phyloP scores from a whole-genome alignment of 2,329 filamentous ascomycete genomes.

The Neonectria faginata region DNA sequence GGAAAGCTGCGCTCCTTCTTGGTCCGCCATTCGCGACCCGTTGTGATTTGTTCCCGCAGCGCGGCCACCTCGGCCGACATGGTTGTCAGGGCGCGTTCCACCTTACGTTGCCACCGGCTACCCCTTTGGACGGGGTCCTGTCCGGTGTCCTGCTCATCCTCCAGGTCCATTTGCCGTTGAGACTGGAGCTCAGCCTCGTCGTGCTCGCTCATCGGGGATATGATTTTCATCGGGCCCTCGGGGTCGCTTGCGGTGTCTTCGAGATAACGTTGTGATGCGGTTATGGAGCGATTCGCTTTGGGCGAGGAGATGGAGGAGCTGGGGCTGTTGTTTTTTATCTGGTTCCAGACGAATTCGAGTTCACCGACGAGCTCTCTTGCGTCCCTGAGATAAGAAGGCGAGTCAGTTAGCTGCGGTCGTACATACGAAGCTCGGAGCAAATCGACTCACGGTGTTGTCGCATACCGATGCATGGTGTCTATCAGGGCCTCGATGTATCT shows the following conservation, averaged over 20 bases:
- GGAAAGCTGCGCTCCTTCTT: slow-evolving; percentile 73
- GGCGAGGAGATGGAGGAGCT: slow-evolving; percentile 70
- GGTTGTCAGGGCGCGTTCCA: slow-evolving; percentile 87
- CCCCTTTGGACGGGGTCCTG: slow-evolving; percentile 47
- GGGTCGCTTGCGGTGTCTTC: slow-evolving; percentile 61
- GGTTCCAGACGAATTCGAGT: slow-evolving; percentile 99
- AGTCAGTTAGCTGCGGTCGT: slow-evolving; percentile 35
- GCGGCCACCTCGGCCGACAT: slow-evolving; percentile 94
- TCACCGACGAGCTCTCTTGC: slow-evolving; percentile 89
- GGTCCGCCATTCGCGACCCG: slow-evolving; percentile 76
- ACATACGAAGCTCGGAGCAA: slow-evolving; percentile 4
- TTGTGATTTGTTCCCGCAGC: slow-evolving; percentile 88
- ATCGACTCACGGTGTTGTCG: slow-evolving; percentile 77
- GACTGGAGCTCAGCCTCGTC: slow-evolving; percentile 73
- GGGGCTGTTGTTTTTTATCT: slow-evolving; percentile 88
- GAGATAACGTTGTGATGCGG: slow-evolving; percentile 55
- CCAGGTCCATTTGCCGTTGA: slow-evolving; percentile 59
- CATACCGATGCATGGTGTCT: slow-evolving; percentile 96
- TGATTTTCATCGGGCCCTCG: slow-evolving; percentile 72
- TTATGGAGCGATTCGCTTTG: slow-evolving; percentile 54
- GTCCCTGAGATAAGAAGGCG: slow-evolving; percentile 62
- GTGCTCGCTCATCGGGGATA: slow-evolving; percentile 88
- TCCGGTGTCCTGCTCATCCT: slow-evolving; percentile 58
- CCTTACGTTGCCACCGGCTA: slow-evolving; percentile 80
- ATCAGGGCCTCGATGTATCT: slow-evolving; percentile 94